These are phyloP conservation scores for Ploettnerulaceae sp. DNA, from an alignment of 2,329 filamentous ascomycete genomes.

Conservation along the genomic window DNA sequence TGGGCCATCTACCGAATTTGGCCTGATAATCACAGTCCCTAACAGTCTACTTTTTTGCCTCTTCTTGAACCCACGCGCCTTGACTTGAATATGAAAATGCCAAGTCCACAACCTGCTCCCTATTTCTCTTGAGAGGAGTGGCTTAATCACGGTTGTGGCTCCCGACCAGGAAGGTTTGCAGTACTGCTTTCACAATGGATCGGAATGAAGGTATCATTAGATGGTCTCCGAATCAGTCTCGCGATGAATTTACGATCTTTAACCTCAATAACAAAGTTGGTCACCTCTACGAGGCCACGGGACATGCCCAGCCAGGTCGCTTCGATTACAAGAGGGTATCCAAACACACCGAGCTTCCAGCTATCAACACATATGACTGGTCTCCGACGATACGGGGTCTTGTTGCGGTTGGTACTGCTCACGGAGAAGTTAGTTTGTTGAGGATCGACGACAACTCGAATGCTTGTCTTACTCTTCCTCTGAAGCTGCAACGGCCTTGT, in stretches of 20 bases:
- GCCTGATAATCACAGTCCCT: no score
- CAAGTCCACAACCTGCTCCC: not conserved
- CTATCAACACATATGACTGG: slow-evolving; percentile 63
- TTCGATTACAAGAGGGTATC: slow-evolving; percentile 55
- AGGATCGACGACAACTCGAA: slow-evolving; percentile 67
- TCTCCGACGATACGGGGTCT: slow-evolving; percentile 58
- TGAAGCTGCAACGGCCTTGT: slow-evolving; percentile 72
- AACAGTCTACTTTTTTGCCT: no score
- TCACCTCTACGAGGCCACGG: slow-evolving; percentile 58
- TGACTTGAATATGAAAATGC: not conserved
- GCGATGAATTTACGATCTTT: slow-evolving; percentile 60
- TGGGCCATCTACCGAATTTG: no score
- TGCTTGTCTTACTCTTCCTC: slow-evolving; percentile 58
- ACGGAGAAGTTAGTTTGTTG: slow-evolving; percentile 70
- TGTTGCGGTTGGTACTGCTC: slow-evolving; percentile 69
- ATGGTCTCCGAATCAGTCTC: slow-evolving; percentile 56
- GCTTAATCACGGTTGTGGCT: not conserved
- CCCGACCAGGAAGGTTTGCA: not conserved
- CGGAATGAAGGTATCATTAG: slow-evolving; percentile 51
- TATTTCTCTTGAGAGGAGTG: not conserved
- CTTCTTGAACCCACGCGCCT: no score
- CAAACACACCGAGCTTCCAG: slow-evolving; percentile 58
- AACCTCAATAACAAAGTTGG: slow-evolving; percentile 59
- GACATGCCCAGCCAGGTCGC: slow-evolving; percentile 47
- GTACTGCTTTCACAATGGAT: slow-evolving; percentile 31